phyloP scores from a whole-genome alignment of 306 rosid genomes.

The Glycine latifolia region DNA sequence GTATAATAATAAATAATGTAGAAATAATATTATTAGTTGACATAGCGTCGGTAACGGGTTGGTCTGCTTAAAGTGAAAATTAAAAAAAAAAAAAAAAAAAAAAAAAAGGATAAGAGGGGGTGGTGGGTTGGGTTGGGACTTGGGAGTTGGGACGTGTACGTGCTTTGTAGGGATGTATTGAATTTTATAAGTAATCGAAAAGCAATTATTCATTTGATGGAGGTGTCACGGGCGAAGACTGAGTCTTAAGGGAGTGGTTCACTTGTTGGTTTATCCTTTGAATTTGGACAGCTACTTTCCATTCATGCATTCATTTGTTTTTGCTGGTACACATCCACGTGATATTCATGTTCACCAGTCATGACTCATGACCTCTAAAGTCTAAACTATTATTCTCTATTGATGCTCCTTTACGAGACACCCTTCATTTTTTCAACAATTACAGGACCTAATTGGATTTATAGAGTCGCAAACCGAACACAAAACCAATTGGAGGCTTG shows the following conservation, averaged over 20 bases:
- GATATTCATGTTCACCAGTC: conserved; percentile 11
- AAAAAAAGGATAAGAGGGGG: neutral
- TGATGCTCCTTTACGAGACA: neutral
- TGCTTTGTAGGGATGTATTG: conserved; percentile 11
- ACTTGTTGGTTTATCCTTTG: neutral
- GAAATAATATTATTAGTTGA: too few species aligned
- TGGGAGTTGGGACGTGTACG: conserved; percentile 23
- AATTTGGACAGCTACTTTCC: neutral
- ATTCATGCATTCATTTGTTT: neutral
- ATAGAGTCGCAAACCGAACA: too few species aligned
- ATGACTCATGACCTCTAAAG: neutral
- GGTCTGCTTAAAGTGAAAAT: neutral
- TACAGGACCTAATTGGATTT: neutral
- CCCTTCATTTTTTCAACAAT: neutral
- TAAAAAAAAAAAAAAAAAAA: neutral
- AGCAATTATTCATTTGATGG: neutral
- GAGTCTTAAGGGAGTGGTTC: conserved; percentile 24
- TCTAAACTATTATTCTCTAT: neutral
- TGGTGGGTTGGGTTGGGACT: neutral
- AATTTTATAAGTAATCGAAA: neutral
- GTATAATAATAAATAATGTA: neutral
- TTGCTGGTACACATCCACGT: neutral
- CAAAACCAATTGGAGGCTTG: neutral
- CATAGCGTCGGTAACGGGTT: neutral
- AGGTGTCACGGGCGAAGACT: conserved; percentile 36